Base-by-base conservation (phyloP, 2,329 filamentous ascomycete species). In the Colletotrichum graminicola region DNA sequence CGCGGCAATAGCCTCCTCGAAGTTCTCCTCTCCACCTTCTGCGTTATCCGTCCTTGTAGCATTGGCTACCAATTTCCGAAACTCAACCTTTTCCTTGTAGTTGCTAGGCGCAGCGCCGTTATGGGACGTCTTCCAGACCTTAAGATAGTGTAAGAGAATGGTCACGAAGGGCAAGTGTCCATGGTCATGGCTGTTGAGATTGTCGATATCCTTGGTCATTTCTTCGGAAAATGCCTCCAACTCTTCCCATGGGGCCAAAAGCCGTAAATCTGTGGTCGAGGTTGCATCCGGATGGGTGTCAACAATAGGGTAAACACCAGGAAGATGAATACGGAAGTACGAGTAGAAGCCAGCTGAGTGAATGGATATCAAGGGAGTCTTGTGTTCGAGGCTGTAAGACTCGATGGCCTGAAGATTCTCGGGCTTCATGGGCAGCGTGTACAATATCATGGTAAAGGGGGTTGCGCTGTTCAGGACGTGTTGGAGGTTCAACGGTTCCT, bases 11-110 rank as follows among this genome's bases (percentile, higher is more conserved):
- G 96, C 97, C 81, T 99, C 96, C 72, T 98, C 94, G 78, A 94
- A 99, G 80, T 99, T 99, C 83, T 99, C 96, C 79, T 99, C 96
- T 67, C 93, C 93, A 56, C 94, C 95, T 79, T 97, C 94, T 0
- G 94, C 81, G 69, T 90, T 97, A 75, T 92, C 84, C 62, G 85
- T 93, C 75, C 94, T 89, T 75, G 92, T 89, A 3, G 88, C 90
- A 7, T 86, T 85, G 14, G 90, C 85, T 1, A 99, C 89, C 16
- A 91, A 82, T 36, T 91, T 88, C 67, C 93, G 88, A 79, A 99
- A 98, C 18, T 91, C 91, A 10, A 87, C 91, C 84, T 99, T 99
- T 74, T 98, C 94, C 73, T 92, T 90, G 82, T 97, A 98, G 3
- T 86, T 91, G 14, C 85, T 85, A 5, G 96, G 96, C 47, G 88